phyloP scores from a whole-genome alignment of 2,329 filamentous ascomycete species.

The Hymenoscyphus infarciens region DNA sequence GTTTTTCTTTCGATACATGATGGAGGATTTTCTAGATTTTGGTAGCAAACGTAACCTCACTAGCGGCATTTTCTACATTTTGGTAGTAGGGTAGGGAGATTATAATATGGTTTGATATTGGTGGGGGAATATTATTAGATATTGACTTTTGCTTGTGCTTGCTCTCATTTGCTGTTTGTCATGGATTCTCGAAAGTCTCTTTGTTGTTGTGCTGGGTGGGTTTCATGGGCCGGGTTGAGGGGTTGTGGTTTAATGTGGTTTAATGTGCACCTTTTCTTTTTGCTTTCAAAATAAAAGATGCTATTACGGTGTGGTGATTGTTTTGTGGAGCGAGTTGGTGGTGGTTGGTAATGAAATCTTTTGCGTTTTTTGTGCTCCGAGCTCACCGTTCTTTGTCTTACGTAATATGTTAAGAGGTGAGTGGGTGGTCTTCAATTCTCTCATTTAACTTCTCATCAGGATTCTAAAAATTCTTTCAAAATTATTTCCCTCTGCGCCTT shows the following conservation, averaged over 20 bases:
- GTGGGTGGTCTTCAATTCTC: too few relatives aligned
- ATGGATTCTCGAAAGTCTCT: too few relatives aligned
- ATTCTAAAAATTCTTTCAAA: too few relatives aligned
- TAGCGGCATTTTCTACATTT: background rate
- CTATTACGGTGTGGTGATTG: background rate
- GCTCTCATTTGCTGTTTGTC: too few relatives aligned
- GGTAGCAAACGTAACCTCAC: background rate
- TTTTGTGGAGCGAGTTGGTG: background rate
- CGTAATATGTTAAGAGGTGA: too few relatives aligned
- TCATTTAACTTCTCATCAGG: too few relatives aligned
- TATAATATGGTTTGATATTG: background rate
- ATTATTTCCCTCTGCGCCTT: too few relatives aligned
- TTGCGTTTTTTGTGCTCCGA: background rate
- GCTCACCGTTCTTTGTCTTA: too few relatives aligned
- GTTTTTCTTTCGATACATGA: background rate
- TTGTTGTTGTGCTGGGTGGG: too few relatives aligned
- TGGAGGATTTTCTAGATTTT: background rate
- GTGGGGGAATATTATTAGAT: background rate
- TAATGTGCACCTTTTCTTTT: background rate
- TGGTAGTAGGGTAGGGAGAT: background rate
- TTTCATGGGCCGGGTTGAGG: too few relatives aligned
- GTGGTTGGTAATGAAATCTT: background rate
- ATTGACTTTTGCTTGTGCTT: background rate
- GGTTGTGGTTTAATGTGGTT: background rate
- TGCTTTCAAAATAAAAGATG: background rate